Base-by-base conservation (phyloP, 1,139 yeast species). In the Kodamaea alishanica region DNA sequence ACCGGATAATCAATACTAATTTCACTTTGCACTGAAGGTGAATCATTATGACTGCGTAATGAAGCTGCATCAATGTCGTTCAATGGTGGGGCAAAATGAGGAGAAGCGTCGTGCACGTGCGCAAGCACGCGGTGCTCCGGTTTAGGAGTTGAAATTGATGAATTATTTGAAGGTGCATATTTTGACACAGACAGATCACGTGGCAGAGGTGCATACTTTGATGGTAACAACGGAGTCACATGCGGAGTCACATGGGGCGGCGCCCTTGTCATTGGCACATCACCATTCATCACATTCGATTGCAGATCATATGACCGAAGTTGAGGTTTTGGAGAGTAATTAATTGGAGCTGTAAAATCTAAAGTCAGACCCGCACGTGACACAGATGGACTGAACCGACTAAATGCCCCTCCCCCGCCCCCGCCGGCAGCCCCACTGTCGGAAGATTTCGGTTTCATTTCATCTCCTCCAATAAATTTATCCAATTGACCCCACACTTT, bases 401-500 rank as follows among this genome's bases (percentile, higher is more conserved):
- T 84, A 62, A 86, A 86, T n/a, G n/a, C n/a, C n/a, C n/a, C n/a
- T n/a, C n/a, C n/a, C n/a, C n/a, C n/a, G n/a, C n/a, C n/a, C n/a
- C n/a, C n/a, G n/a, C n/a, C n/a, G n/a, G n/a, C n/a, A 0, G 83
- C 80, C 6, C 84, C 84, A 29, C 65, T 73, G 24, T 75, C 77
- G 27, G 61, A 63, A 1, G 53, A 29, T 26, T 61, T 66, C 4
- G 67, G 45, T 6, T 64, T 63, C 1, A 57, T 49, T 34, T 81
- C 90, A 38, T 87, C 96, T 8, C 97, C 98, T 3, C 96, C 87
- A 46, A 92, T 92, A 56, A 90, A 87, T 58, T 88, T 88, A 56
- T 88, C 95, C 45, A 89, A 68, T 38, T 84, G 89, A 6, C 90
- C 92, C 94, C 95, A 85, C 43, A 89, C 82, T 54, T 79, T 84